A percentile compares a stretch with the other conserved stretches of the same genome.
Evolutionary conservation across 2,329 filamentous ascomycete species (phyloP).

Genomic region (Microsporum canis): DNA sequence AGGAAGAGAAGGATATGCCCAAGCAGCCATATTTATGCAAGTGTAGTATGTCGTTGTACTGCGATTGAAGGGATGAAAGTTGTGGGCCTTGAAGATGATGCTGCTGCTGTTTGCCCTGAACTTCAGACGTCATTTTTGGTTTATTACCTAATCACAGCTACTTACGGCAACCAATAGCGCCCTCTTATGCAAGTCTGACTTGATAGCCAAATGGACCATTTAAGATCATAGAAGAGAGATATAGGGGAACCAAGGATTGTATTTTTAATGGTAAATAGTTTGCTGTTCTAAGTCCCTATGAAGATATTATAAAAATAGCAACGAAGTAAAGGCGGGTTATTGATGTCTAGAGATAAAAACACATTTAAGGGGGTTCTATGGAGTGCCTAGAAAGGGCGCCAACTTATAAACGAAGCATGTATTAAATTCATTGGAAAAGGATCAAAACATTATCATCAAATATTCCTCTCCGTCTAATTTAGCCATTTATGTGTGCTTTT

Average conservation of each 20-base stretch:
- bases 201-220: not conserved
- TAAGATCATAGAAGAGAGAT: no score
- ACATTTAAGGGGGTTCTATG: not conserved
- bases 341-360: no score
- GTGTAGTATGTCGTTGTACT: not conserved
- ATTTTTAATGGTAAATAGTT: no score
- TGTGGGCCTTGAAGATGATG: not conserved
- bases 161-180: not conserved
- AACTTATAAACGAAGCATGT: not conserved
- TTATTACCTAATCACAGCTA: not conserved
- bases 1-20: slow-evolving; percentile 49
- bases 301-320: not conserved
- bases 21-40: slow-evolving; percentile 44
- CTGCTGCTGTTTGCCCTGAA: not conserved
- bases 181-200: not conserved
- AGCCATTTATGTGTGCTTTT: slow-evolving; percentile 1
- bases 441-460: not conserved
- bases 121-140: not conserved
- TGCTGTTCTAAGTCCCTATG: no score
- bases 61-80: not conserved
- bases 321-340: no score
- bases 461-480: slow-evolving; percentile 1
- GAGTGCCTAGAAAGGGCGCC: no score
- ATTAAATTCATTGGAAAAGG: not conserved
- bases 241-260: no score